Evolutionary conservation across 2,329 filamentous ascomycete species (phyloP), one percentile per base, ranked within the genome.

Genomic region (Talaromyces sp.): DNA sequence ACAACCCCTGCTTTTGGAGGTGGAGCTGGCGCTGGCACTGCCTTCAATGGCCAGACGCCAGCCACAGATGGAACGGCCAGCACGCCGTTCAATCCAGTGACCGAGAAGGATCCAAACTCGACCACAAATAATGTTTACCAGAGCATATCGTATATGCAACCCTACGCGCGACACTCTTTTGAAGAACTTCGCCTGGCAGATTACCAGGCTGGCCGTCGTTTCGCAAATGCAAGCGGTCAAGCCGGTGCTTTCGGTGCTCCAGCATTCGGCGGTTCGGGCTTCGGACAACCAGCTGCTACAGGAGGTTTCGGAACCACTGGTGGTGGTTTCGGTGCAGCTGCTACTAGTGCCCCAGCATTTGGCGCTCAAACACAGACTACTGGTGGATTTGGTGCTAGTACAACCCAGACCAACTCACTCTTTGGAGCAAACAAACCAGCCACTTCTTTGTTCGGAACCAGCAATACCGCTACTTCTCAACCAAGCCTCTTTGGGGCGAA

Each of bases 181-280:
- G 95, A 90, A 73, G 82, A 95, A 77, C 80, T 95, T 62, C 85
- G 91, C 73, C 79, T 96, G 67, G 92, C 88, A 54, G 95, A 99
- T 78, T 99, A 99, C 76, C 86, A 89, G 66, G 90, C 93, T 77
- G 93, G 93, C 60, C 88, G 93, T 66, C 89, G 90, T 62, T 92
- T 87, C 75, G 95, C 93, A 39, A 96, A 94, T 77, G 85, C 86
- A 49, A 92, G 90, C 67, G 92, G 92, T 35, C 90, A 93, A 69
- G 82, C 87, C 56, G 93, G 93, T 66, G 91, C 90, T 8, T 97
- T 97, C 77, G 94, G 93, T 19, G 84, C 88, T 66, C 84, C 82
- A 70, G 86, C 85, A 67, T 88, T 88, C 63, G 82, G 83, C 64
- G 74, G 74, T 7, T 77, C 73, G 60, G 79, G 81, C 6, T 83